Base-by-base conservation (phyloP, 352 stramenopile genomes). In the Plasmopara muralis region DNA sequence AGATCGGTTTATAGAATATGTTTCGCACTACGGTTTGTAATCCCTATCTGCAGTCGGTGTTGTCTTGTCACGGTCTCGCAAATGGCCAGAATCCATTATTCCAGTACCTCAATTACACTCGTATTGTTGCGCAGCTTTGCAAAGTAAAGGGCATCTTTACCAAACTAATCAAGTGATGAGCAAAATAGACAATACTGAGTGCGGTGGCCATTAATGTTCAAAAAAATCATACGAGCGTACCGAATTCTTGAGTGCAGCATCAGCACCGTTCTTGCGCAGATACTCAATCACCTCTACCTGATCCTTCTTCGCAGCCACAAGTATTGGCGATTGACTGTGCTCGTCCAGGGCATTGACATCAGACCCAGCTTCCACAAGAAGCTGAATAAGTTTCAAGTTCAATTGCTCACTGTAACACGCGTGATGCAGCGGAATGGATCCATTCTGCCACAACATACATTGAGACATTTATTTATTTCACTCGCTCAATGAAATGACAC, bases 231-330 rank as follows among this genome's bases (percentile, higher is more conserved):
- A n/a, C 20, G 20, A 35, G 31, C 50, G 9, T 44, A 74, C 70
- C 42, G 57, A 55, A 34, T 87, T 85, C 60, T 76, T 73, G 37
- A 72, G 50, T 28, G 68, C 64, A 4, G 55, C 45, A 50, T 87
- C 73, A 9, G 79, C 74, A 14, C 77, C 79, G 5, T 73, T 64
- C 7, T 72, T 58, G 25, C 72, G 66, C 35, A 89, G 49, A 47
- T 70, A 73, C 25, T 77, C 55, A 41, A 87, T 79, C 6, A 68
- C 66, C 42, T 80, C 73, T 5, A 67, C 72, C 62, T 89, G 79
- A 47, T 80, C 83, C 55, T 84, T 87, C 56, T 87, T 89, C 48
- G 77, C 72, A 6, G 80, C 77, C 39, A 88, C 72, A 56, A 86
- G 83, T 25, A 90, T 50, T 38, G 80, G 70, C 25, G 80, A 83